A percentile compares a stretch with the other conserved stretches of the same genome.
These are phyloP conservation scores for Marasmius fiardii DNA, from an alignment of 1,284 basidiomycete genomes.

Conservation along the genomic window DNA sequence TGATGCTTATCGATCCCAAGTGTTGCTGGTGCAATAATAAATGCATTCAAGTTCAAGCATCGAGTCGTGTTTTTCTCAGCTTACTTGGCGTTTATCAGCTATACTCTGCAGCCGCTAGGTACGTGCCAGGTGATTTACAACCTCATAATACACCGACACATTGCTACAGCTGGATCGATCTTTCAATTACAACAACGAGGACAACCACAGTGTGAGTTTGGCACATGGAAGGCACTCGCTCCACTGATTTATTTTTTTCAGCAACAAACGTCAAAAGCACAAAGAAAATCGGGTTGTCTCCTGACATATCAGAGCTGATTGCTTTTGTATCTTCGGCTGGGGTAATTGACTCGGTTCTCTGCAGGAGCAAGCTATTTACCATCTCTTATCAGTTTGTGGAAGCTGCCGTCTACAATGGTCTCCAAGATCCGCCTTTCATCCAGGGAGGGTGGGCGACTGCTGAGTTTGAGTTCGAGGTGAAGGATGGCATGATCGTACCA, in stretches of 20 bases:
- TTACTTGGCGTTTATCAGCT: constrained; percentile 36
- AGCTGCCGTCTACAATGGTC: constrained; percentile 31
- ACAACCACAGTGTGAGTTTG: constrained; percentile 30
- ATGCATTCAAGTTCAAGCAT: constrained; percentile 44
- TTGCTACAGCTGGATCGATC: constrained; percentile 43
- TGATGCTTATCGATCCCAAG: constrained; percentile 20
- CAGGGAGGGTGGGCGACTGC: constrained; percentile 12
- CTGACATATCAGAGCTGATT: constrained; percentile 39
- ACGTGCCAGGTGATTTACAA: constrained; percentile 3
- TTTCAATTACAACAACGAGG: constrained; percentile 45
- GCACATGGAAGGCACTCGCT: no score
- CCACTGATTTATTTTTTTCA: no score
- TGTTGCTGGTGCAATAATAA: constrained; percentile 33
- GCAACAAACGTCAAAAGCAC: constrained; percentile 32
- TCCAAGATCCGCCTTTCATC: constrained; percentile 15
- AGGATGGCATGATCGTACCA: neutral
- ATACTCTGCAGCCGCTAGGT: constrained; percentile 51
- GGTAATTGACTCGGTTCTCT: constrained; percentile 28
- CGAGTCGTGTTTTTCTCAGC: constrained; percentile 47
- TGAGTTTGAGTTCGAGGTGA: constrained; percentile 27
- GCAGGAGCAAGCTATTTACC: neutral
- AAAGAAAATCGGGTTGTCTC: constrained; percentile 38
- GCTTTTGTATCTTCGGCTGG: constrained; percentile 59
- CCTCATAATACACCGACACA: neutral
- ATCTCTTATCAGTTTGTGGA: constrained; percentile 33